Evolutionary conservation across 2,329 filamentous ascomycete species (phyloP).

Genomic region (Dothidotthia symphoricarpi): DNA sequence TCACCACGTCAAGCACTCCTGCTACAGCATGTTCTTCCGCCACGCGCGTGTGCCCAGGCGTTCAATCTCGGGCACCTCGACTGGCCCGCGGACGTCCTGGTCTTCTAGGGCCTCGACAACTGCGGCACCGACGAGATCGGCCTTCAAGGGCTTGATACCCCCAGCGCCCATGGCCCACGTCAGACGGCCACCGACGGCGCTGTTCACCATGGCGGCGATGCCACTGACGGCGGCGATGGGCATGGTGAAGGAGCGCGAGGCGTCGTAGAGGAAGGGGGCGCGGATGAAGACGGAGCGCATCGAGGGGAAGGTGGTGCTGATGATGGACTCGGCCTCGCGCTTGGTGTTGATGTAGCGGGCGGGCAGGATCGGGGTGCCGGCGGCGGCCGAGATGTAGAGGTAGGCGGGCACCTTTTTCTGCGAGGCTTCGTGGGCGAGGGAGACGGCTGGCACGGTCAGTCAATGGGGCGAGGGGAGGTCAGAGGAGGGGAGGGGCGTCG

Average conservation of each 20-base stretch:
- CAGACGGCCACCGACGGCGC: constrained; percentile 71
- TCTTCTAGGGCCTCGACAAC: constrained; percentile 84
- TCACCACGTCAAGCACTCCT: no score
- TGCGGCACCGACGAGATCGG: constrained; percentile 82
- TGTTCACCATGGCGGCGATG: constrained; percentile 73
- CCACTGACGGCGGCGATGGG: constrained; percentile 78
- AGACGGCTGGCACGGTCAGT: no score
- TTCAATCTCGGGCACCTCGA: constrained; percentile 80
- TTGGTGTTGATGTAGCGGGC: constrained; percentile 87
- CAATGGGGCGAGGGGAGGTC: not conserved
- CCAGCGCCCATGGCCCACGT: constrained; percentile 76
- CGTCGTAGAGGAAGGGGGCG: constrained; percentile 86
- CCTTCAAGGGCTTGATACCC: constrained; percentile 82
- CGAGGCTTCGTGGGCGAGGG: constrained; percentile 74
- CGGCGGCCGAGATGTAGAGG: constrained; percentile 85
- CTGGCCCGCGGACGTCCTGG: constrained; percentile 66
- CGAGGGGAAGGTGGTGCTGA: constrained; percentile 68
- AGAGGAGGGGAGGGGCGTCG: constrained; percentile 1
- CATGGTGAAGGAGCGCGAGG: constrained; percentile 75
- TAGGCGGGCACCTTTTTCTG: constrained; percentile 66
- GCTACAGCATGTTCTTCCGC: constrained; percentile 83
- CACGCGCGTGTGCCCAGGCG: constrained; percentile 76
- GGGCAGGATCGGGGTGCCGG: constrained; percentile 80
- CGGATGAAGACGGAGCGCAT: constrained; percentile 81
- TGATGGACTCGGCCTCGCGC: constrained; percentile 78